phyloP scores from a whole-genome alignment of 768 basidiomycete genomes.

The Lentinula guzmanii region DNA sequence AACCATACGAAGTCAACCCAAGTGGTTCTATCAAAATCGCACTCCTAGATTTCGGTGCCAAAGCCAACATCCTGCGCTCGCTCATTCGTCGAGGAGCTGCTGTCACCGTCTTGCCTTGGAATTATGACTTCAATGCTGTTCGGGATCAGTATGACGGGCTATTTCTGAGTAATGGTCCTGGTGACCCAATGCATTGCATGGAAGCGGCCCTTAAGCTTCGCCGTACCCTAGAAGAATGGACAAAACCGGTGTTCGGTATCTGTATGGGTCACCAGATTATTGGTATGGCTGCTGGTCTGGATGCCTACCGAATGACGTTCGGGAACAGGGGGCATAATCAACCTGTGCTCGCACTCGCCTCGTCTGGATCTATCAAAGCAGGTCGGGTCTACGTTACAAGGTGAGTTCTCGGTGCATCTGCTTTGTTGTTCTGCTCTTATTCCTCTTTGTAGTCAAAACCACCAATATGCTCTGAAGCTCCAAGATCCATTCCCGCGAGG shows the following conservation, averaged over 20 bases:
- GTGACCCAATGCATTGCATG: constrained; percentile 87
- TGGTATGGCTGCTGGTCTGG: constrained; percentile 94
- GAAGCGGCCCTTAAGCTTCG: constrained; percentile 78
- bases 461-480: constrained; percentile 94
- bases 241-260: constrained; percentile 93
- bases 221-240: constrained; percentile 82
- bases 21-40: constrained; percentile 87
- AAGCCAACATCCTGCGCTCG: constrained; percentile 94
- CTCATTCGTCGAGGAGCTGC: constrained; percentile 87
- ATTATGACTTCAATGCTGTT: constrained; percentile 91
- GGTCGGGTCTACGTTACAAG: constrained; percentile 97
- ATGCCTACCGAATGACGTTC: constrained; percentile 98
- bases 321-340: constrained; percentile 99
- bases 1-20: constrained; percentile 81
- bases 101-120: constrained; percentile 96
- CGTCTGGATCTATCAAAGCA: constrained; percentile 87
- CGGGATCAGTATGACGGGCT: constrained; percentile 91
- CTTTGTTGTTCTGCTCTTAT: not conserved
- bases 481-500: constrained; percentile 94
- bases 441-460: constrained; percentile 67
- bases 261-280: constrained; percentile 99
- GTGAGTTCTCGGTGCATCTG: constrained; percentile 28
- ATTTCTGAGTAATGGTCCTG: constrained; percentile 95
- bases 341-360: constrained; percentile 94
- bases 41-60: constrained; percentile 94